phyloP scores from a whole-genome alignment of 1,284 basidiomycete genomes.

The Ustilago xerochloae region DNA sequence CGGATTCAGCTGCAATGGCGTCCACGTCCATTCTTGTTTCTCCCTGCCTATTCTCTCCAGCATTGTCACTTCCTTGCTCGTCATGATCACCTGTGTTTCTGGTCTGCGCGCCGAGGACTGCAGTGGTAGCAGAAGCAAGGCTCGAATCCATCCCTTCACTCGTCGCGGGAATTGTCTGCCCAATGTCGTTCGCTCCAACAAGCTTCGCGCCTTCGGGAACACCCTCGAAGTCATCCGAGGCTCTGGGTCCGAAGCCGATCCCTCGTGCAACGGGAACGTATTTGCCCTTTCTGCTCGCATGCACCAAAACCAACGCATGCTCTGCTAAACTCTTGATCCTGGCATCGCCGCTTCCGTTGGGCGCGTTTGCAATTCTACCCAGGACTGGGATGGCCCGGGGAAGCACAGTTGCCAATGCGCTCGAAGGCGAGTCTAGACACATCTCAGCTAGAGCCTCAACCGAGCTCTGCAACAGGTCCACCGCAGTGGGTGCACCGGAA shows the following conservation, averaged over 20 bases:
- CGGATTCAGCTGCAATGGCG: constrained; percentile 35
- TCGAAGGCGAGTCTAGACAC: constrained; percentile 27
- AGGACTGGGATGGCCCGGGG: constrained; percentile 29
- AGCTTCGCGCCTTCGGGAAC: constrained; percentile 38
- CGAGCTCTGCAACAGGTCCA: constrained; percentile 8
- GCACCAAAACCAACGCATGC: constrained; percentile 20
- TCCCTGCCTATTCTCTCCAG: neutral
- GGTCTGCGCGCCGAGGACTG: constrained; percentile 6
- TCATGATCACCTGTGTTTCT: neutral
- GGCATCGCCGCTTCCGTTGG: constrained; percentile 17
- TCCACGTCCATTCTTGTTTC: constrained; percentile 31
- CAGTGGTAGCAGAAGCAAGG: neutral
- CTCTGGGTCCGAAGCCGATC: constrained; percentile 32
- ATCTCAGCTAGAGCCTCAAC: constrained; percentile 22
- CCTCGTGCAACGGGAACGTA: constrained; percentile 40
- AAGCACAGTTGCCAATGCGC: constrained; percentile 28
- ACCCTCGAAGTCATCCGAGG: constrained; percentile 34
- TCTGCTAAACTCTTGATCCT: constrained; percentile 6
- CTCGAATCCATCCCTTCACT: constrained; percentile 6
- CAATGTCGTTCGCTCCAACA: constrained; percentile 9
- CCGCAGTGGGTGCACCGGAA: constrained; percentile 1
- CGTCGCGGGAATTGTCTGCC: constrained; percentile 8
- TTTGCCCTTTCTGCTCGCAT: constrained; percentile 33
- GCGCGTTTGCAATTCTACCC: constrained; percentile 18
- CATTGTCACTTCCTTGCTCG: neutral